Evolutionary conservation across 345 rosid genomes (phyloP).

Genomic region (Eucalyptus marginata): DNA sequence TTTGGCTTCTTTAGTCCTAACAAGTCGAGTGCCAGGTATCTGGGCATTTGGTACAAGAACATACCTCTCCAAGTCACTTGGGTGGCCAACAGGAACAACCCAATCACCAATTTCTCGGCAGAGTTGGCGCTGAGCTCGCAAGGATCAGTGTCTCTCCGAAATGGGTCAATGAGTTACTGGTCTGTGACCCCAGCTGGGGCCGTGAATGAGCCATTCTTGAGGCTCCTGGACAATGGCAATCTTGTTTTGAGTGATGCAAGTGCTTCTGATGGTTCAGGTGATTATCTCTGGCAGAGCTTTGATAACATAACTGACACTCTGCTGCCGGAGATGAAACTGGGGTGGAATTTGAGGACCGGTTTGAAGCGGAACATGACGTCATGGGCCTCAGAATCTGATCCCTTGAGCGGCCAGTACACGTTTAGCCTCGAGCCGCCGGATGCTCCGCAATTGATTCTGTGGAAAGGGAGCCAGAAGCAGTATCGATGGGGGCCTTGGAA

Average conservation of each 20-base stretch:
- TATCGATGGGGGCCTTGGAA: constrained; percentile 23
- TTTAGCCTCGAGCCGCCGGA: constrained; percentile 8
- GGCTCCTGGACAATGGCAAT: constrained; percentile 16
- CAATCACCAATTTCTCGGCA: constrained; percentile 1
- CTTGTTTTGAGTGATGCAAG: constrained; percentile 1
- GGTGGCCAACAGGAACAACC: constrained; percentile 15
- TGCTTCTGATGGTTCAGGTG: background rate
- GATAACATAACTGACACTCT: constrained; percentile 11
- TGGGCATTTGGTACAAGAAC: constrained; percentile 13
- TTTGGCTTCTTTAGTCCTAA: constrained; percentile 6
- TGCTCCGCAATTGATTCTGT: constrained; percentile 8
- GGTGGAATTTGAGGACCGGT: constrained; percentile 14
- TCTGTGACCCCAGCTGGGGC: background rate
- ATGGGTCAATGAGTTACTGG: background rate
- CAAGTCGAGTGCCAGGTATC: background rate
- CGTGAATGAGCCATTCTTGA: background rate
- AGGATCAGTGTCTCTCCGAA: constrained; percentile 1
- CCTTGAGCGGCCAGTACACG: background rate
- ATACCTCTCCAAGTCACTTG: background rate
- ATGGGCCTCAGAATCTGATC: constrained; percentile 5
- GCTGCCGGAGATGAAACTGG: constrained; percentile 23
- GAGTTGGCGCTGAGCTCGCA: background rate
- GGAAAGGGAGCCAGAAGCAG: constrained; percentile 1
- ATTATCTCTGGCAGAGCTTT: constrained; percentile 18
- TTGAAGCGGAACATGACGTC: constrained; percentile 7